A percentile compares a stretch with the other conserved stretches of the same genome.
Conservation (phyloP, 352 stramenopile genomes). For the Pythium coloratum region DNA sequence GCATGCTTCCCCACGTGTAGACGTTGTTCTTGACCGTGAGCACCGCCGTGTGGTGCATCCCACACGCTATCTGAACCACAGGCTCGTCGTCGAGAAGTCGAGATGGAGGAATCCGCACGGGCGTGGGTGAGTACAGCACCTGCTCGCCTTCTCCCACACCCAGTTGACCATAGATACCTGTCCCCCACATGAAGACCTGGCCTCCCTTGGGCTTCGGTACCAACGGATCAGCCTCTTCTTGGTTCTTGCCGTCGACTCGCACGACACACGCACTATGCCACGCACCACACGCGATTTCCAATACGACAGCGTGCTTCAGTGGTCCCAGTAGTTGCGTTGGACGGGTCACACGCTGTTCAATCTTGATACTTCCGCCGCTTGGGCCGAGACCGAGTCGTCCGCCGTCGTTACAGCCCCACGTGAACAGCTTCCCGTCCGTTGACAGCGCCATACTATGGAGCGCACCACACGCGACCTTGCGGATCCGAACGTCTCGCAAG, state of each 20-base stretch:
- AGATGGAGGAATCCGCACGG: conserved; percentile 37
- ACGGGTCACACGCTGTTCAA: conserved; percentile 25
- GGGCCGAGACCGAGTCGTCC: conserved; percentile 44
- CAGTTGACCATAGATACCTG: conserved; percentile 73
- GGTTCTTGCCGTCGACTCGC: conserved; percentile 15
- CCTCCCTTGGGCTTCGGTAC: conserved; percentile 2
- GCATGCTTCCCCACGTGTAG: conserved; percentile 66
- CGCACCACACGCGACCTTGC: conserved; percentile 89
- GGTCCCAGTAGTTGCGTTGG: conserved; percentile 40
- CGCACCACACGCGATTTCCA: conserved; percentile 66
- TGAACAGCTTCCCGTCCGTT: conserved; percentile 85
- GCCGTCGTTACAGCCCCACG: conserved; percentile 94
- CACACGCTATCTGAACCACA: conserved; percentile 48
- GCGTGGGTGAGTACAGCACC: conserved; percentile 45
- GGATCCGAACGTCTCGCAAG: conserved; percentile 45
- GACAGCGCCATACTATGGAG: conserved; percentile 90
- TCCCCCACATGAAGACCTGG: conserved; percentile 67
- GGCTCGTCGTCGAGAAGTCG: conserved; percentile 42
- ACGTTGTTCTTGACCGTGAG: conserved; percentile 54
- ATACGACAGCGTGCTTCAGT: conserved; percentile 35
- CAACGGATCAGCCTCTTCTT: conserved; percentile 7
- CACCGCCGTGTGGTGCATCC: conserved; percentile 63
- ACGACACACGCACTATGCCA: conserved; percentile 78
- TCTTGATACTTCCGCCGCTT: neutral
- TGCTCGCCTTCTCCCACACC: conserved; percentile 38